Evolutionary conservation across 2,329 filamentous ascomycete genomes (phyloP), one percentile per base, ranked within the genome.

Genomic region (Herpotrichia juniperi): DNA sequence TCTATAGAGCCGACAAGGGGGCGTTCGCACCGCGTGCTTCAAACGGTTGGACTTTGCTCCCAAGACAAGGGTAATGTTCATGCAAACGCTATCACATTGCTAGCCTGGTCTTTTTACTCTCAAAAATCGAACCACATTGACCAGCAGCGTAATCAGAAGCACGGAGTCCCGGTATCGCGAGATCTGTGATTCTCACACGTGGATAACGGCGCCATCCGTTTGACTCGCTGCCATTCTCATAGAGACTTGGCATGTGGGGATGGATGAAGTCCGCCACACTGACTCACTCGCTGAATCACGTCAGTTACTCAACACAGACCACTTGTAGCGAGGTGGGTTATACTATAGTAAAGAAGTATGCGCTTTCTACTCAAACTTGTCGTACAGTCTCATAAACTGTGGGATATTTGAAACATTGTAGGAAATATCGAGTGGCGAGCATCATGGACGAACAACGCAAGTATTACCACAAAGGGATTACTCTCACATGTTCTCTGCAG

Each of bases 141-240:
- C 14, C 25, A 31, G 19, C 24, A 9, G 21, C 16, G 46, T 25
- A 26, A 49, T 43, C 37, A 34, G 42, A 42, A 49, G 32, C 26
- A 49, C 28, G 16, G 26, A 21, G 14, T 24, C 26, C n/a, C n/a
- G n/a, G n/a, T 42, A 32, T 37, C 21, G 30, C 47, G 16, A 14
- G 10, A 21, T 43, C 30, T 37, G 47, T 10, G 40, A 19, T 45
- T n/a, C 31, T n/a, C 14, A 21, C 46, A 49, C 46, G 46, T 49
- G 46, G 46, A 35, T 11, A 42, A 28, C 46, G 46, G 46, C 46
- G 37, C 46, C 37, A 49, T 42, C 37, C 37, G 46, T 31, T 37
- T 49, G 46, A 43, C 46, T 49, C 46, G 46, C 25, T 35, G 6
- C 3, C 5, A 12, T 35, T 17, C n/a, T 3, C 46, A 28, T 46